These are phyloP conservation scores for Endocalyx cinctus DNA, from an alignment of 2,329 filamentous ascomycete species.

Conservation along the genomic window DNA sequence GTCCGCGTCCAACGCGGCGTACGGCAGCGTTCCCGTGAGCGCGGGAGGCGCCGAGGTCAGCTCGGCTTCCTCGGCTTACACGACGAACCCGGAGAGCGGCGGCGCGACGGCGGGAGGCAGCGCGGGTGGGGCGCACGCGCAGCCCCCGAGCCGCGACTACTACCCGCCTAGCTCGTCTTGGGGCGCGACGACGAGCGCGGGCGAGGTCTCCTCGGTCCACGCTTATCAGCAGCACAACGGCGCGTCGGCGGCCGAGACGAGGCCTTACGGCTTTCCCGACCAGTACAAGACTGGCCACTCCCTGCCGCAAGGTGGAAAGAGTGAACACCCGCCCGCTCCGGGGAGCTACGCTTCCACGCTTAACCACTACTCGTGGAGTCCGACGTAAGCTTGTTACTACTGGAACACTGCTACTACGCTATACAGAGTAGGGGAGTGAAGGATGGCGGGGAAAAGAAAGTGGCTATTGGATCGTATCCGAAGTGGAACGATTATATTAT, in stretches of 20 bases:
- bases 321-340: conserved; percentile 32
- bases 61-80: conserved; percentile 10
- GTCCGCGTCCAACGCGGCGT: conserved; percentile 22
- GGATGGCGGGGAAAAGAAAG: no score
- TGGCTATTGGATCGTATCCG: no score
- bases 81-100: no score
- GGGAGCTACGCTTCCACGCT: conserved; percentile 44
- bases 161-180: conserved; percentile 48
- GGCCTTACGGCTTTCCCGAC: conserved; percentile 47
- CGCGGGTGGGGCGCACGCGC: conserved; percentile 11
- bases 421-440: no score
- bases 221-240: conserved; percentile 34
- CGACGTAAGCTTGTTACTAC: no score
- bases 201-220: conserved; percentile 38
- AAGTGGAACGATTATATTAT: no score
- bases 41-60: conserved; percentile 6
- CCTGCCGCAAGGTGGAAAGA: conserved; percentile 29
- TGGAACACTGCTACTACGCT: no score
- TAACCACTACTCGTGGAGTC: conserved; percentile 56
- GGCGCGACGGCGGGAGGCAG: conserved; percentile 4
- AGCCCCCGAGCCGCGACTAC: conserved; percentile 43
- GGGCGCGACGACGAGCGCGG: conserved; percentile 47
- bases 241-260: conserved; percentile 34
- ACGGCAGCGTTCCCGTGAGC: conserved; percentile 3
- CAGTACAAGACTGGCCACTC: conserved; percentile 40